These are phyloP conservation scores for Malus orientalis DNA, from an alignment of 306 rosid genomes.

Conservation along the genomic window DNA sequence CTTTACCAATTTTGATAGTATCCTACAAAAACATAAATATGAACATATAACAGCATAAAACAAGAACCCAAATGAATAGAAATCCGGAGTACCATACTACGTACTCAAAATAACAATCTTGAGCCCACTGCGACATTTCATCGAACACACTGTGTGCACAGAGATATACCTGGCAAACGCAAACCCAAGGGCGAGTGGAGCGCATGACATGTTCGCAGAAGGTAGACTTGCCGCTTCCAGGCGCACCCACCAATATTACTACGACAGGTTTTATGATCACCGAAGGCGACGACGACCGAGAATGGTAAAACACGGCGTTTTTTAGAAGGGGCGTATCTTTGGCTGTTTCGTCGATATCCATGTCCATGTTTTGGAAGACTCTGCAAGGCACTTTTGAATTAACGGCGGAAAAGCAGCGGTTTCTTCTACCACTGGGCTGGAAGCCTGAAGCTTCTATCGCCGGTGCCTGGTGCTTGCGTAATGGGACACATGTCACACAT, in stretches of 20 bases:
- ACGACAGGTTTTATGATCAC: constrained; percentile 11
- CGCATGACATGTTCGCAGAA: constrained; percentile 71
- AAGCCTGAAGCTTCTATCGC: not conserved
- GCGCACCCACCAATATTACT: constrained; percentile 79
- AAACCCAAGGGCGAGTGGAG: constrained; percentile 67
- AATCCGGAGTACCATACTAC: not conserved
- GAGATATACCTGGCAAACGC: constrained; percentile 68
- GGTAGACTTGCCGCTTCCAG: constrained; percentile 90
- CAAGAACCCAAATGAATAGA: not conserved
- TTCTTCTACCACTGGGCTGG: not conserved
- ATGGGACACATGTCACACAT: not conserved
- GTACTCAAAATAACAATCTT: not conserved
- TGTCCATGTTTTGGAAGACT: no score
- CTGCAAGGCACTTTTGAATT: not conserved
- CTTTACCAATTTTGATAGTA: constrained; percentile 73
- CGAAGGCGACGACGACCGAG: not conserved
- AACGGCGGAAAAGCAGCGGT: not conserved
- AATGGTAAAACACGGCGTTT: not conserved
- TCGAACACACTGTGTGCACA: constrained; percentile 26
- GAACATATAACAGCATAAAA: not conserved
- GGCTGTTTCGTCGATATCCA: constrained; percentile 9
- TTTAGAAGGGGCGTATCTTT: no score
- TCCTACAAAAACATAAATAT: constrained; percentile 39
- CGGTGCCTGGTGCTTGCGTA: not conserved
- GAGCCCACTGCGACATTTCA: constrained; percentile 28